A percentile compares a stretch with the other conserved stretches of the same genome.
These are phyloP conservation scores for Russula olivacea DNA, from an alignment of 768 basidiomycete species.

Conservation along the genomic window DNA sequence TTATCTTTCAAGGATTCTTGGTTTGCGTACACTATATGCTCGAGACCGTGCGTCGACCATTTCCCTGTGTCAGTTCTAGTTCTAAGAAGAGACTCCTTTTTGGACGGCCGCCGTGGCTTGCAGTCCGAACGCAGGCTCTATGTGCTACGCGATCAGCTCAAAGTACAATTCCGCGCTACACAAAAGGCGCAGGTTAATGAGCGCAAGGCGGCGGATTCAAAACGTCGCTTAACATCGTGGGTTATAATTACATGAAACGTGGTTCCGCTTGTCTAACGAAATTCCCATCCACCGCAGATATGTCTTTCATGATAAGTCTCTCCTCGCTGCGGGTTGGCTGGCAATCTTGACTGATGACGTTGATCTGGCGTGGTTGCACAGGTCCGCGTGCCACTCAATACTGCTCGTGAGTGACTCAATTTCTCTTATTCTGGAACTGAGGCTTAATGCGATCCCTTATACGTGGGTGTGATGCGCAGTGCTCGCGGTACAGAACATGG, in stretches of 20 bases:
- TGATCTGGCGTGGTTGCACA: conserved; percentile 36
- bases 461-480: conserved; percentile 32
- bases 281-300: conserved; percentile 39
- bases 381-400: conserved; percentile 78
- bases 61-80: neutral
- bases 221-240: conserved; percentile 73
- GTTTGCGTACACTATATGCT: conserved; percentile 55
- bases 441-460: neutral
- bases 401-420: conserved; percentile 43
- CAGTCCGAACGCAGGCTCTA: conserved; percentile 45
- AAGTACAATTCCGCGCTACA: conserved; percentile 48
- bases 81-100: neutral
- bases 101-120: neutral
- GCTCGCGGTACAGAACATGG: conserved; percentile 89
- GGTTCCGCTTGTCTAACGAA: neutral
- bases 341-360: conserved; percentile 29
- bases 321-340: conserved; percentile 26
- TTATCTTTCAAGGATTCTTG: conserved; percentile 75
- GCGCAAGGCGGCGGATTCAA: conserved; percentile 73
- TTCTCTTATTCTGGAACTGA: conserved; percentile 1
- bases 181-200: conserved; percentile 58
- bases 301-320: conserved; percentile 69
- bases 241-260: conserved; percentile 31
- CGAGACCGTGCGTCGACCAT: conserved; percentile 35
- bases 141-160: conserved; percentile 47